Base-by-base conservation (phyloP, 768 basidiomycete species). In the Tulasnella sp. region DNA sequence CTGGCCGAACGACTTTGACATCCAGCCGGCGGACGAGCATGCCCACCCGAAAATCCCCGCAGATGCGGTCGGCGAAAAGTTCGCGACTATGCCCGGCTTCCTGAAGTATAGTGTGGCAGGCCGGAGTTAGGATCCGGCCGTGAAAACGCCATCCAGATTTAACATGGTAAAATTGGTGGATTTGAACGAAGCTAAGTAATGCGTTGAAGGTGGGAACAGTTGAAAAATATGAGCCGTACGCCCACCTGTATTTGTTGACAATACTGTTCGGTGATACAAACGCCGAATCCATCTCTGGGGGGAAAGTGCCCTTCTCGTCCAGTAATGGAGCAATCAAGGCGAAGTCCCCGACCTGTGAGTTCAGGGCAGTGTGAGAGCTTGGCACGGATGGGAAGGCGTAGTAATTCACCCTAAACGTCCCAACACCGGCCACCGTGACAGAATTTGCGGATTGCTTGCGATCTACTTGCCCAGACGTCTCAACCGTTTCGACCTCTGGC, bases 191-290 rank as follows among this genome's bases (percentile, higher is more conserved):
- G 5, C 48, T 49, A 17, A 29, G 17, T 29, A 6, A 6, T 27
- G 29, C 29, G 23, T n/a, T 49, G 34, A n/a, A 49, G 48, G 17
- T 31, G 6, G 9, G n/a, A 8, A 23, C 7, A 6, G 8, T 43
- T 29, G 34, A 5, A 45, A 11, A 5, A 9, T n/a, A n/a, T 17
- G 27, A 12, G 42, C 21, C 25, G 17, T 14, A 14, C n/a, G 40
- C 42, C 32, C 32, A 57, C 55, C 55, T 36, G 25, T 31, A 57
- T 45, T 57, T 36, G 21, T 57, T 57, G 55, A 36, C 55, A 7
- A 57, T 34, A 23, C 48, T 49, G 29, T 57, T 57, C 21, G 32
- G 42, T 12, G 55, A 57, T 23, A 34, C 31, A 37, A 31, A 57
- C 15, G 41, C 14, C 2, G 55, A 19, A 46, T 34, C 50, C 6